Base-by-base conservation (phyloP, 2,329 filamentous ascomycete species). In the Diaporthe sp. region DNA sequence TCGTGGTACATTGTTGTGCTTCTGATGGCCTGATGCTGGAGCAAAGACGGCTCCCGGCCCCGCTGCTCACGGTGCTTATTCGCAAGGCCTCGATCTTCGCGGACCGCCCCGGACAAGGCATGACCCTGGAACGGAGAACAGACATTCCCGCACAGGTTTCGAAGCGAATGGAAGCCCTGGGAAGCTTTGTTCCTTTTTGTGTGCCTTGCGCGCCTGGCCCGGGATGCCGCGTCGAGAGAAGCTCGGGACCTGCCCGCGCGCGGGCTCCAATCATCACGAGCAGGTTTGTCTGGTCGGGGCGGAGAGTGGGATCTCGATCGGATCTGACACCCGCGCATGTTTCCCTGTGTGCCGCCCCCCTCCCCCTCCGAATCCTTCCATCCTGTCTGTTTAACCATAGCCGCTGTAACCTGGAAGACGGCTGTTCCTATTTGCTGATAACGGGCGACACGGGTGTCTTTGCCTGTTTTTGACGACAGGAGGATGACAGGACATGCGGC, bases 221-320 rank as follows among this genome's bases (percentile, higher is more conserved):
- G 65, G 28, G 47, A 2, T 39, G 34, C 65, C 22, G 61, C 47
- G 47, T 28, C 31, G 7, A 49, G 42, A 34, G 44, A 51, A 37
- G 47, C 47, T 68, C 47, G 63, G 63, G 65, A 68, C 31, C 20
- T 49, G 65, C 13, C 65, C 65, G 65, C 65, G 65, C 65, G 44
- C 44, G 61, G 61, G 57, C 25, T 65, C 61, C 61, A 47, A 65
- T 65, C 61, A 65, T 31, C 61, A 51, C 22, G 58, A 25, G 13
- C 28, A 34, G 63, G 9, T n/a, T n/a, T 37, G 28, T 37, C 44
- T 37, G 44, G 44, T 51, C 34, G 31, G 44, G n/a, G 63, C 31
- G 44, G 63, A 39, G 63, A n/a, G 44, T 15, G 47, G 65, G 47
- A 68, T 68, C 65, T 68, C 65, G 65, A 68, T 53, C 65, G 47